Percentiles rank a stretch among this genome's conserved stretches.
These are phyloP conservation scores for Elsinoe australis DNA, from an alignment of 2,329 filamentous ascomycete species.

Conservation along the genomic window DNA sequence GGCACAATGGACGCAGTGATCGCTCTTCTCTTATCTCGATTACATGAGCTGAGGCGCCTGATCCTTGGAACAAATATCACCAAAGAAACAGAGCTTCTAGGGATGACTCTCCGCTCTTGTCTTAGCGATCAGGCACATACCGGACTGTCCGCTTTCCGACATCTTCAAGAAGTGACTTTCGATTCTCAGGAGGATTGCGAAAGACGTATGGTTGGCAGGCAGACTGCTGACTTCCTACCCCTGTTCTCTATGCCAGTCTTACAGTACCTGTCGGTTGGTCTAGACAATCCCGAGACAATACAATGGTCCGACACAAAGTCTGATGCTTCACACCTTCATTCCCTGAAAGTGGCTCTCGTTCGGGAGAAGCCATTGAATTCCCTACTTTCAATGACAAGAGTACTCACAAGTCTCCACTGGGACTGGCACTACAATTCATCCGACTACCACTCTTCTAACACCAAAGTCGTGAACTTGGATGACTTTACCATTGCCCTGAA, in stretches of 20 bases:
- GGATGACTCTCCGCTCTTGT: too few relatives aligned
- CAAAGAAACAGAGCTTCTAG: not conserved
- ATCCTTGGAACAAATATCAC: not conserved
- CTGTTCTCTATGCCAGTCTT: not conserved
- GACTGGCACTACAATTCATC: too few relatives aligned
- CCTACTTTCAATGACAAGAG: too few relatives aligned
- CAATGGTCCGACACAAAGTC: too few relatives aligned
- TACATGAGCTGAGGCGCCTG: not conserved
- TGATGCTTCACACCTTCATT: too few relatives aligned
- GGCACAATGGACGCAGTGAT: conserved; percentile 1
- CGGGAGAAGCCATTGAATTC: too few relatives aligned
- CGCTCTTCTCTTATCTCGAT: not conserved
- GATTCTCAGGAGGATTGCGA: not conserved
- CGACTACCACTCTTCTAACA: too few relatives aligned
- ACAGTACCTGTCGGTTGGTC: not conserved
- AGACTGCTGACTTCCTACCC: not conserved
- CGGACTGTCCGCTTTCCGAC: not conserved
- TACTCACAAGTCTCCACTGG: too few relatives aligned
- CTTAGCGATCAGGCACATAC: not conserved
- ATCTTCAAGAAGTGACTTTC: not conserved
- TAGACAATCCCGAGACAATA: not conserved
- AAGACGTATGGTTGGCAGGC: not conserved
- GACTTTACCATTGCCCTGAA: too few relatives aligned
- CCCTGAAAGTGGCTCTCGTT: too few relatives aligned
- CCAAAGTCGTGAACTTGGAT: too few relatives aligned